Conservation (phyloP, 768 basidiomycete genomes). For the Termitomyces titanicus region DNA sequence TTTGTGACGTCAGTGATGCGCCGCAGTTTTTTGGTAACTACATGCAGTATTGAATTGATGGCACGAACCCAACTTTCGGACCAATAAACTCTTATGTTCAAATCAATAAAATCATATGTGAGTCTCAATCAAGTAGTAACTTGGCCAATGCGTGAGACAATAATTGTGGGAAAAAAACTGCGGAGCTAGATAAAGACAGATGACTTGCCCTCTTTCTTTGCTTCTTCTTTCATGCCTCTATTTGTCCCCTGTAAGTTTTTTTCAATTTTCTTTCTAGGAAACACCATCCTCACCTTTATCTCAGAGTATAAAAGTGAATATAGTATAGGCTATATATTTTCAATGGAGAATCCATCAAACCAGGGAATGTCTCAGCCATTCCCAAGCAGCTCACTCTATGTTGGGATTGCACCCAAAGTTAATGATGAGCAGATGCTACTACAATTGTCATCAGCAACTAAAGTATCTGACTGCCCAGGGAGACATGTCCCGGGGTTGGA, state of each 20-base stretch:
- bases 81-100: no score
- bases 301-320: background rate
- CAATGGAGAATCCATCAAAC: conserved; percentile 7
- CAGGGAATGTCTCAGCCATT: background rate
- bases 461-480: background rate
- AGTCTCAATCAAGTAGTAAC: no score
- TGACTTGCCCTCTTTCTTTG: background rate
- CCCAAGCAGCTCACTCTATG: background rate
- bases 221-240: background rate
- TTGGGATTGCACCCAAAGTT: background rate
- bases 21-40: no score
- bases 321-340: background rate
- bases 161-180: background rate
- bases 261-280: background rate
- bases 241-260: background rate
- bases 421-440: background rate
- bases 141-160: conserved; percentile 1
- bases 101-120: no score
- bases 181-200: no score
- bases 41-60: no score
- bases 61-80: no score
- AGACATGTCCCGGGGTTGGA: background rate
- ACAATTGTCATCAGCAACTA: background rate
- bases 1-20: no score
- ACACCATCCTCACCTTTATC: background rate